These are phyloP conservation scores for Colletotrichum godetiae DNA, from an alignment of 2,329 filamentous ascomycete genomes.

Conservation along the genomic window DNA sequence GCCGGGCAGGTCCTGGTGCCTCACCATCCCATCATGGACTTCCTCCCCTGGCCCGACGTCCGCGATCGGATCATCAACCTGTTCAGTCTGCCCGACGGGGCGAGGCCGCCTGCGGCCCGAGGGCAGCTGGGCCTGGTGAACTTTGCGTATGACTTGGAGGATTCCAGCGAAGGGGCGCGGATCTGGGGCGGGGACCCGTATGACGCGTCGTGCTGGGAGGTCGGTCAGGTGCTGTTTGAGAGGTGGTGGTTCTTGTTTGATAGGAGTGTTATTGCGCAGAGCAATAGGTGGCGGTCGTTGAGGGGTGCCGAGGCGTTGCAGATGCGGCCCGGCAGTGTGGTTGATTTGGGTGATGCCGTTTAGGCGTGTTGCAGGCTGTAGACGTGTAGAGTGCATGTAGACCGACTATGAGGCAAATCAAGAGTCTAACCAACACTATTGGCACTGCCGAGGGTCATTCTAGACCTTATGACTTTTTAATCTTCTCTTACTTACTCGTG, in stretches of 20 bases:
- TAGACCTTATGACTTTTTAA: neutral
- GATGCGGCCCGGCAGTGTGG: slow-evolving; percentile 11
- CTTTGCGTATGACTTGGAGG: slow-evolving; percentile 68
- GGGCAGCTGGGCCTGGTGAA: slow-evolving; percentile 60
- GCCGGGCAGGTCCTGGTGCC: slow-evolving; percentile 58
- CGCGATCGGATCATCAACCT: slow-evolving; percentile 65
- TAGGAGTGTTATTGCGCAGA: slow-evolving; percentile 60
- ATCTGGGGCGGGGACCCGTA: slow-evolving; percentile 63
- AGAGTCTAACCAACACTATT: neutral
- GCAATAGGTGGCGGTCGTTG: slow-evolving; percentile 61
- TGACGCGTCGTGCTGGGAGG: slow-evolving; percentile 63
- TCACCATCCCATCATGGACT: slow-evolving; percentile 68
- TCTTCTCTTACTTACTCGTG: neutral
- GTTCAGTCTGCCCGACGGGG: slow-evolving; percentile 58
- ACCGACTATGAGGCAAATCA: neutral
- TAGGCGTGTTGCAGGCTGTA: neutral
- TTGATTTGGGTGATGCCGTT: slow-evolving; percentile 14
- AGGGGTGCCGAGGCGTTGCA: slow-evolving; percentile 52
- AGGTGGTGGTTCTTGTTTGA: slow-evolving; percentile 73
- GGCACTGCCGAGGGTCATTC: neutral
- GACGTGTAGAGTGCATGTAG: neutral
- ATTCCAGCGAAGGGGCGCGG: slow-evolving; percentile 61
- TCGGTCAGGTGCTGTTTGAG: slow-evolving; percentile 68
- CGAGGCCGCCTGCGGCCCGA: slow-evolving; percentile 59
- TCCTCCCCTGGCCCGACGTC: slow-evolving; percentile 67